Conservation (phyloP, 768 basidiomycete genomes). For the Nidularia pulvinata region DNA sequence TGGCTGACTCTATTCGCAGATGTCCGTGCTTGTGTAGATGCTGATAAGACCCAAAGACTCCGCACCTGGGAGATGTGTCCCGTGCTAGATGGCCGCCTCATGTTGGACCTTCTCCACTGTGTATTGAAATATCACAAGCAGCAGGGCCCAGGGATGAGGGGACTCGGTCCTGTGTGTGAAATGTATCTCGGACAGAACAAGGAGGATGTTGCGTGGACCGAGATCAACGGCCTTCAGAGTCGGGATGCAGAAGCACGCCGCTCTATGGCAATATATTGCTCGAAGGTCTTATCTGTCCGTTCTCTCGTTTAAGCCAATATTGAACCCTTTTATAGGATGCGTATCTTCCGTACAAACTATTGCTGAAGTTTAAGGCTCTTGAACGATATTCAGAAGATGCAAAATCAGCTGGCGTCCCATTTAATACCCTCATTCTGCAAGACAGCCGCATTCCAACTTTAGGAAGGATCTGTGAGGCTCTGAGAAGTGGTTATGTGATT, state of each 20-base stretch:
- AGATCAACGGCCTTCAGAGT: conserved; percentile 93
- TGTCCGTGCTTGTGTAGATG: too few relatives aligned
- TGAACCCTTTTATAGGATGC: conserved; percentile 62
- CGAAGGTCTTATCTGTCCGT: conserved; percentile 63
- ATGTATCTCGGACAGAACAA: conserved; percentile 95
- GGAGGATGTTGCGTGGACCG: conserved; percentile 92
- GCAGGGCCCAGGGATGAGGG: conserved; percentile 81
- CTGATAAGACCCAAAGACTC: too few relatives aligned
- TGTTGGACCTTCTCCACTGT: conserved; percentile 90
- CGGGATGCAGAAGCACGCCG: conserved; percentile 86
- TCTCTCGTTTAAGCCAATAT: too few relatives aligned
- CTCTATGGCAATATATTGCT: conserved; percentile 90
- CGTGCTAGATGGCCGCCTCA: conserved; percentile 81
- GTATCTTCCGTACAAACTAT: conserved; percentile 69
- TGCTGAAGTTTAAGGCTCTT: too few relatives aligned
- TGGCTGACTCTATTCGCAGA: too few relatives aligned
- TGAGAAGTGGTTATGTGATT: too few relatives aligned
- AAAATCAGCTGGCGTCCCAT: too few relatives aligned
- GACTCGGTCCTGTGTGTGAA: conserved; percentile 89
- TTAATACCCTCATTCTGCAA: too few relatives aligned
- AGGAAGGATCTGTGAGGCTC: too few relatives aligned
- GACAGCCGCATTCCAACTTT: background rate
- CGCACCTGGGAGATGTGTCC: background rate
- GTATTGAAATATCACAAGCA: conserved; percentile 85
- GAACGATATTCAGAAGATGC: too few relatives aligned